Percentiles rank a stretch among this genome's conserved stretches.
Conservation (phyloP, 352 stramenopile species). For the Phytophthora foliorum region DNA sequence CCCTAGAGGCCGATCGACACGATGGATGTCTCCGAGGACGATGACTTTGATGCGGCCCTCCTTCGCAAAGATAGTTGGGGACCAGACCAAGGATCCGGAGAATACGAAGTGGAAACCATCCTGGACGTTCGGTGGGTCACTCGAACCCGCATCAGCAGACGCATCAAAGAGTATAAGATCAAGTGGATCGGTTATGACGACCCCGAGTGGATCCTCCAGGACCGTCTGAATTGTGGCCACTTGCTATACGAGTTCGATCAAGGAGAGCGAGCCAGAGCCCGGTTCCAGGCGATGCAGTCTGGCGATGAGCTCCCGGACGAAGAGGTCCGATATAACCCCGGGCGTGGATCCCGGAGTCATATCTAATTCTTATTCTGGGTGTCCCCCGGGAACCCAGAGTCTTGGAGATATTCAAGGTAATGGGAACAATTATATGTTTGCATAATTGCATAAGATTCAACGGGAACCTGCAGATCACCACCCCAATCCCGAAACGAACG, state of each 20-base stretch:
- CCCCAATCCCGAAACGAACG: too few species aligned
- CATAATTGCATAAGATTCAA: too few species aligned
- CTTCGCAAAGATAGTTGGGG: background rate
- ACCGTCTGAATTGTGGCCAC: background rate
- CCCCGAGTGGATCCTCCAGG: background rate
- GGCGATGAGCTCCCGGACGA: constrained; percentile 3
- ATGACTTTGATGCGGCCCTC: constrained; percentile 1
- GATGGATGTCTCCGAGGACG: background rate
- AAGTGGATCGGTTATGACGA: constrained; percentile 7
- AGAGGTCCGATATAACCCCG: constrained; percentile 1
- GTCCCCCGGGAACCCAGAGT: too few species aligned
- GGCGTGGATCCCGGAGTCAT: too few species aligned
- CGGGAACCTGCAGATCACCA: too few species aligned
- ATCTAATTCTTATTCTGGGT: too few species aligned
- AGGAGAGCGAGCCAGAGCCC: background rate
- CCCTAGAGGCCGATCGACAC: background rate
- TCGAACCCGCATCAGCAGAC: background rate
- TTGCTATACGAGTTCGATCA: constrained; percentile 13
- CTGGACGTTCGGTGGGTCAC: constrained; percentile 6
- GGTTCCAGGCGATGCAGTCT: constrained; percentile 4
- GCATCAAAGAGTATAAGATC: background rate
- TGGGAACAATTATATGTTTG: too few species aligned
- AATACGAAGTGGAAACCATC: constrained; percentile 13
- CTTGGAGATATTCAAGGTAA: too few species aligned
- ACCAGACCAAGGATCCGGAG: background rate